Conservation (phyloP, 1,284 basidiomycete species). For the Cutaneotrichosporon dermatis region DNA sequence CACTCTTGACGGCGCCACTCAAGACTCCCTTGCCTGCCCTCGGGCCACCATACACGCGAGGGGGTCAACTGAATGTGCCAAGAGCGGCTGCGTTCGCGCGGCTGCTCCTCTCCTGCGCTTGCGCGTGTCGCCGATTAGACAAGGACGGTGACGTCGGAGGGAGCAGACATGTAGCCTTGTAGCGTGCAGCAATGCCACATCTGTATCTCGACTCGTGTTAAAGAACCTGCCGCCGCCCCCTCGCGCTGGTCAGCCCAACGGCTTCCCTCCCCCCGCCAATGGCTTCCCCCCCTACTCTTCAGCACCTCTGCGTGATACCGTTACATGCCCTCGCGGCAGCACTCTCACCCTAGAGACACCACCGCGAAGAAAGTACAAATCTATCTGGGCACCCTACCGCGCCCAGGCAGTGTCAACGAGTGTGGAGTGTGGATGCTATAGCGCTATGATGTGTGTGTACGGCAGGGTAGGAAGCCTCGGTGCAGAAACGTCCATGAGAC, state of each 20-base stretch:
- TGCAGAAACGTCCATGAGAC: no score
- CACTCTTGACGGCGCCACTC: constrained; percentile 28
- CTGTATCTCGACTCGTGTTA: no score
- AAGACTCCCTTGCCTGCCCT: constrained; percentile 12
- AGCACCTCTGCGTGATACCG: no score
- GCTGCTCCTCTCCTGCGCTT: background rate
- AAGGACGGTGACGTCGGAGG: background rate
- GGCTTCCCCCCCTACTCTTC: no score
- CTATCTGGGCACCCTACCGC: constrained; percentile 1
- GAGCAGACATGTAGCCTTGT: background rate
- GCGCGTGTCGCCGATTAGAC: background rate
- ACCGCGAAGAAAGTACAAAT: background rate
- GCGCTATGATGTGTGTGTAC: background rate
- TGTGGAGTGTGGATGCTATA: background rate
- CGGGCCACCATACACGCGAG: constrained; percentile 2
- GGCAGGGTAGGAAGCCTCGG: background rate
- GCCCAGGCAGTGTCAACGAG: constrained; percentile 1
- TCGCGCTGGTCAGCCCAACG: no score
- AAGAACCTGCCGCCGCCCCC: no score
- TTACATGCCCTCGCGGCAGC: background rate
- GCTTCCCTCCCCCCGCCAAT: no score
- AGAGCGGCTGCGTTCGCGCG: background rate
- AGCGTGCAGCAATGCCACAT: no score
- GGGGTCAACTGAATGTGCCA: constrained; percentile 19
- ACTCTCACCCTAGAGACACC: background rate